Percentiles rank a stretch among this genome's conserved stretches.
Conservation (phyloP, 257 asterid genomes). For the Anisodus tanguticus region DNA sequence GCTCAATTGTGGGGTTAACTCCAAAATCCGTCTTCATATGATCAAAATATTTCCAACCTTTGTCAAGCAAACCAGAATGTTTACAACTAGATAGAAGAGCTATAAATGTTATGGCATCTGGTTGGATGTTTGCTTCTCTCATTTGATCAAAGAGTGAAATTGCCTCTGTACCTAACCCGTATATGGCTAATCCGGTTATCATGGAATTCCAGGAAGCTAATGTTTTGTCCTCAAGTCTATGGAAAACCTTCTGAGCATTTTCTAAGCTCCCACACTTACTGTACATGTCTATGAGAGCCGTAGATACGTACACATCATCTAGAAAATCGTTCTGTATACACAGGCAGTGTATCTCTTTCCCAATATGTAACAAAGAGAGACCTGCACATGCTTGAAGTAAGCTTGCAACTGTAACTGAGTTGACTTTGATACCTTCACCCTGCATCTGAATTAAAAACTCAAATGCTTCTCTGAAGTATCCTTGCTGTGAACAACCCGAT, state of each 20-base stretch:
- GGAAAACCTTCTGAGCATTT: conserved; percentile 51
- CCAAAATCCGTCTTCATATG: conserved; percentile 50
- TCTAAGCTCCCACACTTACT: conserved; percentile 59
- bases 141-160: conserved; percentile 52
- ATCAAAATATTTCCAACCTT: conserved; percentile 64
- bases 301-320: conserved; percentile 51
- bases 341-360: conserved; percentile 57
- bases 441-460: conserved; percentile 56
- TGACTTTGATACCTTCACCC: conserved; percentile 51
- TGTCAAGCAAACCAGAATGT: conserved; percentile 51
- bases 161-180: conserved; percentile 51
- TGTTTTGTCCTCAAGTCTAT: conserved; percentile 40
- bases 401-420: conserved; percentile 57
- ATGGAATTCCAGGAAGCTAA: conserved; percentile 64
- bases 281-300: conserved; percentile 67
- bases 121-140: conserved; percentile 46
- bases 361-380: conserved; percentile 53
- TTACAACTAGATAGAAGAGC: conserved; percentile 63
- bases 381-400: conserved; percentile 57
- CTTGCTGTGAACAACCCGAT: conserved; percentile 62
- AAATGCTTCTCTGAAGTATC: conserved; percentile 47
- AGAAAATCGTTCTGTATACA: conserved; percentile 42
- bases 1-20: conserved; percentile 61
- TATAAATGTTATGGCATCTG: conserved; percentile 67
- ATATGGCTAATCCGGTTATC: conserved; percentile 58